Evolutionary conservation across 2,329 filamentous ascomycete species (phyloP).

Genomic region (Colletotrichum ledebouriae): DNA sequence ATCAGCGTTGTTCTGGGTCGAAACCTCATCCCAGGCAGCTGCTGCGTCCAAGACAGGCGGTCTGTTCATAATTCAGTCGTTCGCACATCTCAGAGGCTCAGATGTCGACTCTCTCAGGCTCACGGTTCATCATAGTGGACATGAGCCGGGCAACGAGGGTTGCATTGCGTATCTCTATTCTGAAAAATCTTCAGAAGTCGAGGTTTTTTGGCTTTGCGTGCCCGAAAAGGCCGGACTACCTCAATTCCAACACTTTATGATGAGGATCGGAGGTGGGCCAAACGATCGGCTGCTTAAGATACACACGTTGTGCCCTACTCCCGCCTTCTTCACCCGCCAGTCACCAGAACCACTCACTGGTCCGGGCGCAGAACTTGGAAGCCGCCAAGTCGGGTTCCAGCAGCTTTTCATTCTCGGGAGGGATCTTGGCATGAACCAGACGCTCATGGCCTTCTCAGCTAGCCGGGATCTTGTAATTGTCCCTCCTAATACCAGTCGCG

Average conservation of each 20-base stretch:
- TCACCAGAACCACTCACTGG: conserved; percentile 14
- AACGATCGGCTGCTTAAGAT: conserved; percentile 12
- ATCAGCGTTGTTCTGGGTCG: conserved; percentile 63
- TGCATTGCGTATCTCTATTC: conserved; percentile 53
- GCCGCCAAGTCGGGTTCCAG: conserved; percentile 30
- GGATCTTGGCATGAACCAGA: conserved; percentile 34
- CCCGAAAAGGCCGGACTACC: conserved; percentile 47
- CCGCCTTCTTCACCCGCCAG: conserved; percentile 20
- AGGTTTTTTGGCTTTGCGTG: conserved; percentile 53
- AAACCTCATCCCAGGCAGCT: conserved; percentile 49
- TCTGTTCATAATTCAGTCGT: conserved; percentile 55
- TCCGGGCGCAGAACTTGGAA: conserved; percentile 22
- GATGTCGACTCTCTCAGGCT: conserved; percentile 57
- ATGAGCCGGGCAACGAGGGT: conserved; percentile 23
- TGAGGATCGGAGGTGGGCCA: conserved; percentile 15
- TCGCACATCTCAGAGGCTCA: conserved; percentile 58
- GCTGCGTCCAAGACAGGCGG: conserved; percentile 39
- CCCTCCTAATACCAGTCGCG: conserved; percentile 33
- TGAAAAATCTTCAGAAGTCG: conserved; percentile 49
- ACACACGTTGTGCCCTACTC: conserved; percentile 33
- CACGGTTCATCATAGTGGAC: conserved; percentile 49
- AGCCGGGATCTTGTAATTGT: conserved; percentile 18
- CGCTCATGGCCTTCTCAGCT: conserved; percentile 31
- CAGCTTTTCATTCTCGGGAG: conserved; percentile 39
- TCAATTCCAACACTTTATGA: conserved; percentile 55